Base-by-base conservation (phyloP, 2,329 filamentous ascomycete species). In the Talaromyces islandicus region DNA sequence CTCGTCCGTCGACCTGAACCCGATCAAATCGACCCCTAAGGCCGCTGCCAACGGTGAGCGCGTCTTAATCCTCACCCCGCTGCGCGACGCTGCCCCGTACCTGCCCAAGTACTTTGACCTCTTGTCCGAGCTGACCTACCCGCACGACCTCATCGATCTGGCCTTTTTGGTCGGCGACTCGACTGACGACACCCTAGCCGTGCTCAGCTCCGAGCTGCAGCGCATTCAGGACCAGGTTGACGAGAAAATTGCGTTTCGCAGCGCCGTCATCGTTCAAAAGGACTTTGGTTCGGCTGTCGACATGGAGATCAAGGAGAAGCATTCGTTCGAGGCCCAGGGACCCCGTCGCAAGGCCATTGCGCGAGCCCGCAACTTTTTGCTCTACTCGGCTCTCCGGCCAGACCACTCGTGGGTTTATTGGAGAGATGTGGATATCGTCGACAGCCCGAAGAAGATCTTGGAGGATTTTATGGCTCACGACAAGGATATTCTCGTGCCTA, bases 401-500 rank as follows among this genome's bases (percentile, higher is more conserved):
- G 92, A 97, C 63, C 94, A 99, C 73, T 93, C 92, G 9, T 99
- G 94, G 94, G 92, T 97, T 9, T 97, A 97, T 75, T 99, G 94
- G 94, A 86, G 94, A 62, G 94, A 99, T 73, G 92, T 96, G 55
- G 94, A 99, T 75, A 97, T 99, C 68, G 87, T 90, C 53, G 92
- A 99, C 71, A 96, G 89, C 73, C 91, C 93, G 1, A 83, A 84
- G 64, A 88, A 85, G 70, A 95, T 99, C 63, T 81, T 99, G 35
- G 92, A 99, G 78, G 94, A 99, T 70, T 95, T 99, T 67, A 89
- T 96, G 68, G 90, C 91, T 21, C 94, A 97, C 70, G 90, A 99
- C 74, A 87, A 88, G 71, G 94, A 99, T 74, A 85, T 99, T 61
- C 79, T 99, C 60, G 93, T 97, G 67, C 94, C 94, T 0, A 99